Evolutionary conservation across 140 eudicot genomes (phyloP).

Genomic region (Bidens hawaiensis): DNA sequence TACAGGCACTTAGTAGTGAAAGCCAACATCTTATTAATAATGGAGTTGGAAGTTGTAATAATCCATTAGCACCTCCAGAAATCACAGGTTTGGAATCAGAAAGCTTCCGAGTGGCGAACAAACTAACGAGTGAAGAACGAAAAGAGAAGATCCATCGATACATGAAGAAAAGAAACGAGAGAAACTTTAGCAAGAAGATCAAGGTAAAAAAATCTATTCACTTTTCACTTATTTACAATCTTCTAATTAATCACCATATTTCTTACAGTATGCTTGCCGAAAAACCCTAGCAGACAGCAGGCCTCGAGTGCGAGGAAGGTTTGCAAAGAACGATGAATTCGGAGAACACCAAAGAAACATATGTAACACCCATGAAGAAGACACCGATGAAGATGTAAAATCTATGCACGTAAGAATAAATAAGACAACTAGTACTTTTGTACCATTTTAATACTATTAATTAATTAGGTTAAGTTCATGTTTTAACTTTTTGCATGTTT

Average conservation of each 20-base stretch:
- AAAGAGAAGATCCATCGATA: slow-evolving; percentile 80
- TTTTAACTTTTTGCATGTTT: neutral
- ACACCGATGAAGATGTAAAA: slow-evolving; percentile 72
- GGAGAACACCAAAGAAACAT: slow-evolving; percentile 57
- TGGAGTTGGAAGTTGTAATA: slow-evolving; percentile 43
- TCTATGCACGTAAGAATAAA: slow-evolving; percentile 35
- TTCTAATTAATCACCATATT: slow-evolving; percentile 12
- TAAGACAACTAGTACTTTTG: neutral
- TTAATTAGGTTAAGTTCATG: neutral
- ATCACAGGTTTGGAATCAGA: slow-evolving; percentile 77
- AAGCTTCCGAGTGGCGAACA: slow-evolving; percentile 59
- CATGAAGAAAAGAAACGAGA: slow-evolving; percentile 83
- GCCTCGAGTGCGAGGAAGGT: slow-evolving; percentile 98
- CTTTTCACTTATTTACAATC: slow-evolving; percentile 5
- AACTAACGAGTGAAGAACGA: slow-evolving; percentile 78
- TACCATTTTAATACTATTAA: neutral
- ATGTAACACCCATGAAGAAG: slow-evolving; percentile 61
- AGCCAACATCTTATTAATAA: slow-evolving; percentile 60
- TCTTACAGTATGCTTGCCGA: slow-evolving; percentile 89
- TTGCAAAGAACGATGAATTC: slow-evolving; percentile 85
- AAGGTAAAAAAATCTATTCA: slow-evolving; percentile 58
- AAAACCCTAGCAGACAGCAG: slow-evolving; percentile 97
- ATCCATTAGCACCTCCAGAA: slow-evolving; percentile 72
- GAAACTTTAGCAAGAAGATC: slow-evolving; percentile 98
- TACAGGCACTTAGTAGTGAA: slow-evolving; percentile 68